These are phyloP conservation scores for Gossypium turneri DNA, from an alignment of 345 rosid species.

Conservation along the genomic window DNA sequence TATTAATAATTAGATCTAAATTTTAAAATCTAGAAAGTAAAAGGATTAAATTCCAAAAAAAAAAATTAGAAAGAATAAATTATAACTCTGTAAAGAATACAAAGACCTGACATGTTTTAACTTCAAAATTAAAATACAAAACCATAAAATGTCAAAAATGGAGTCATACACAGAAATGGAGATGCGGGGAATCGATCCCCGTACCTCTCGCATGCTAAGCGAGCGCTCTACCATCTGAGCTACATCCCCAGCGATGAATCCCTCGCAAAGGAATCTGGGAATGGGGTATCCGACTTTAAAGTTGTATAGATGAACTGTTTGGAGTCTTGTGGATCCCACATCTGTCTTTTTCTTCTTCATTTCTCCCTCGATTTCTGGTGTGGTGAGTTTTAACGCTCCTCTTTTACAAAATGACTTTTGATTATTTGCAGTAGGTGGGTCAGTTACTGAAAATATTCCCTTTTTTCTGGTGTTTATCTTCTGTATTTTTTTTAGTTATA, in stretches of 20 bases:
- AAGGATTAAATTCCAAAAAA: too few relatives aligned
- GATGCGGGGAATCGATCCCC: constrained; percentile 90
- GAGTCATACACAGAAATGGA: constrained; percentile 20
- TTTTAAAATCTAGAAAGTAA: too few relatives aligned
- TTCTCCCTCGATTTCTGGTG: background rate
- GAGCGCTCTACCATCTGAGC: constrained; percentile 95
- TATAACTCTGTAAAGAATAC: too few relatives aligned
- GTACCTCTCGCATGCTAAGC: constrained; percentile 93
- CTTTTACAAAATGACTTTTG: background rate
- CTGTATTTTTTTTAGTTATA: background rate
- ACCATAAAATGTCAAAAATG: too few relatives aligned
- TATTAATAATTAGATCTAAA: too few relatives aligned
- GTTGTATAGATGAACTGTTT: background rate
- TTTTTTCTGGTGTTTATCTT: background rate
- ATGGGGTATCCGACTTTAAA: background rate
- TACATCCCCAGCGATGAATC: constrained; percentile 28
- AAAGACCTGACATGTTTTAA: too few relatives aligned
- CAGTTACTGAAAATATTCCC: too few relatives aligned
- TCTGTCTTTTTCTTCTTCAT: background rate
- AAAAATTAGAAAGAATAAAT: too few relatives aligned
- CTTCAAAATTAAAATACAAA: too few relatives aligned
- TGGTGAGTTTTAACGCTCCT: background rate
- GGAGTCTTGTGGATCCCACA: background rate
- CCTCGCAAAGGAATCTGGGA: background rate
- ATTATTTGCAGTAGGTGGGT: background rate